Evolutionary conservation across 495 filamentous ascomycete genomes (phyloP), one percentile per base, ranked within the genome.

Genomic region (Jackrogersella minutella): DNA sequence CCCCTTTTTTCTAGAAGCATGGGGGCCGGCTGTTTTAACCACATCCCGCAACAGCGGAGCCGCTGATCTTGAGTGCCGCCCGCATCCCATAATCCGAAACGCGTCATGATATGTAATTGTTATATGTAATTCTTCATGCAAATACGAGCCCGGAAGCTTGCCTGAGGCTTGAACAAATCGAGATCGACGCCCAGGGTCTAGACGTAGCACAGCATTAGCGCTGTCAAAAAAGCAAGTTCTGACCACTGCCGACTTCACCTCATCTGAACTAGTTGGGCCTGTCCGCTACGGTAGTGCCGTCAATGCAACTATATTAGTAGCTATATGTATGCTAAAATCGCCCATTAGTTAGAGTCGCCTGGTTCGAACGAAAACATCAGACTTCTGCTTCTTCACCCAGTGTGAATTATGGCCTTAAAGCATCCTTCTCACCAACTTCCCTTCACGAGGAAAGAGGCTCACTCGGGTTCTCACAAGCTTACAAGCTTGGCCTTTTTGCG

Each of bases 201-300:
- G 44, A 54, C 53, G 62, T 70, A 58, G 58, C 62, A 66, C 67
- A 59, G 62, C 67, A 54, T 66, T 66, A 70, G 62, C 67, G 49
- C 46, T 31, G 28, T 53, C 34, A n/a, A 53, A 59, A 59, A 62
- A 70, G 50, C 56, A 62, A 19, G 43, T 58, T 57, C 50, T 61
- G 57, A 43, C 40, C 56, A 54, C 52, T 65, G 54, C 51, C 66
- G 66, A 62, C 61, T 58, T 64, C 62, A 70, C 34, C 33, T 58
- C 62, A 37, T 41, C 41, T n/a, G 16, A 52, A 53, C 44, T 39
- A 26, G 31, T 44, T 52, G 21, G 30, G 51, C 37, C 39, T 22
- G 7, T 58, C 26, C 21, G 11, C 14, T 26, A 43, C 16, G 55
- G 24, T 46, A 61, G 62, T 34, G 36, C 30, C 19, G 44, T 44